Base-by-base conservation (phyloP, 441 rosid genomes). In the Populus trichocarpa region DNA sequence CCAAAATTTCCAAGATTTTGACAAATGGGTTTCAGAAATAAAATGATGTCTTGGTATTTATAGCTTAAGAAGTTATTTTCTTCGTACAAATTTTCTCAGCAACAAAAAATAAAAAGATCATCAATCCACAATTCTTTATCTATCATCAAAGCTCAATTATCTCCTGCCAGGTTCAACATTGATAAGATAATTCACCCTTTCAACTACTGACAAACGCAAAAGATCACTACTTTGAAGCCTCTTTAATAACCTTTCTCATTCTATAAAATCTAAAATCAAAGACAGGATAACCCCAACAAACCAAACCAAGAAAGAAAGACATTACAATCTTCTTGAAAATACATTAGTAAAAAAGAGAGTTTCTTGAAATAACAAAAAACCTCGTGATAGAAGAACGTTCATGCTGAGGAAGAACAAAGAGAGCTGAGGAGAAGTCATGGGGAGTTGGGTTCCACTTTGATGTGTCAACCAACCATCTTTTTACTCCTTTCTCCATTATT, bases 361-460 rank as follows among this genome's bases (percentile, higher is more conserved):
- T 13, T 33, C 32, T 30, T 64, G 36, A 61, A 50, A 33, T 46
- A 3, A 10, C 46, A 40, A 11, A 40, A 28, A 50, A 86, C 95
- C 92, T 88, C 88, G 84, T 76, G 57, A 91, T 81, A 79, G 91
- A 84, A 80, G 84, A 67, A 33, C 84, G 89, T 0, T 88, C 82
- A 53, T 73, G 78, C n/a, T 23, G 83, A 74, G 92, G 93, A 80
- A 90, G 90, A 79, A 82, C 72, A 77, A 83, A 84, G 67, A 89
- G 87, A n/a, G 87, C 85, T 6, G 33, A 79, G 70, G 89, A 82
- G 89, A 91, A 89, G 40, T 82, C 81, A 7, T 40, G 75, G 75
- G 89, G 80, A 77, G 89, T 81, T 69, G 93, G 96, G 61, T 86
- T 33, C 96, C 93, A 90, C 30, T 82, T 79, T 57, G 93, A 86